Evolutionary conservation across 2,329 filamentous ascomycete genomes (phyloP).

Genomic region (Penicillium carneum): DNA sequence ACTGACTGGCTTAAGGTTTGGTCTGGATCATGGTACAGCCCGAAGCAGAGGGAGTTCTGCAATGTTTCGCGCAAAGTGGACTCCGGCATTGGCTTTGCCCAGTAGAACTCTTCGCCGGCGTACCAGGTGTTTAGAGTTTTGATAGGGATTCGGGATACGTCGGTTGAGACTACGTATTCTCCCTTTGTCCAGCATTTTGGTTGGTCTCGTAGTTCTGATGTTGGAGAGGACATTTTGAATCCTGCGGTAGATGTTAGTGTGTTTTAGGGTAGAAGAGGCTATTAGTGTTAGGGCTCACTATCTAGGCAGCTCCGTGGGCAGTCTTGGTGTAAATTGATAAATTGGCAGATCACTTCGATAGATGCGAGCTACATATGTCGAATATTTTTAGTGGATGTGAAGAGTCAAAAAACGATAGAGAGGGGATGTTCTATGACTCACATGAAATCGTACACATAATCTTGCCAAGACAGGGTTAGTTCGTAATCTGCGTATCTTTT

Average conservation of each 20-base stretch:
- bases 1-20: not conserved
- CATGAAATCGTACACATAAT: not conserved
- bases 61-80: slow-evolving; percentile 2
- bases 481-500: not conserved
- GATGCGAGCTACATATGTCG: not conserved
- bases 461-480: not conserved
- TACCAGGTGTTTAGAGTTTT: slow-evolving; percentile 16
- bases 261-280: too few relatives aligned
- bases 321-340: not conserved
- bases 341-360: not conserved
- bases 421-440: not conserved
- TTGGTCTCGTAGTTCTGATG: slow-evolving; percentile 1
- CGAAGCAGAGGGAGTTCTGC: slow-evolving; percentile 15
- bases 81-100: slow-evolving; percentile 18
- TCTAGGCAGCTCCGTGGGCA: not conserved
- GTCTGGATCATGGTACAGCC: slow-evolving; percentile 1
- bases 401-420: too few relatives aligned
- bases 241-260: not conserved
- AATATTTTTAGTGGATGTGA: not conserved
- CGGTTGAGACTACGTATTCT: slow-evolving; percentile 13
- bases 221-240: not conserved
- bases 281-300: not conserved
- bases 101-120: slow-evolving; percentile 18
- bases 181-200: slow-evolving; percentile 15
- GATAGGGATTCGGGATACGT: slow-evolving; percentile 10